Base-by-base conservation (phyloP, 1,284 basidiomycete genomes). In the Rhodotorula mucilaginosa region DNA sequence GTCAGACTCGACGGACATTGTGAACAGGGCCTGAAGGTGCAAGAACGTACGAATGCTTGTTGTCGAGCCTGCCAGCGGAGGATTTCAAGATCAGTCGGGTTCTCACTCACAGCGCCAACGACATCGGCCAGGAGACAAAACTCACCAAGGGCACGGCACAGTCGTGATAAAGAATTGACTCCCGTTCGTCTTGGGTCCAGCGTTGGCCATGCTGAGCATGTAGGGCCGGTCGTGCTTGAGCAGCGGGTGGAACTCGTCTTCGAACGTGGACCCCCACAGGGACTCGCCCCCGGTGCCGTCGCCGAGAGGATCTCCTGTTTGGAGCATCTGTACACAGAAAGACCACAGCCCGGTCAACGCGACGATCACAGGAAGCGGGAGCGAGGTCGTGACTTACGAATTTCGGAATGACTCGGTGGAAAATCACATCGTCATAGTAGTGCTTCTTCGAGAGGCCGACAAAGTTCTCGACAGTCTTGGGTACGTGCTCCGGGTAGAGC, bases 131-230 rank as follows among this genome's bases (percentile, higher is more conserved):
- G 16, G 5, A 2, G 18, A n/a, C 6, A 80, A 56, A 16, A 26
- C 83, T 78, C 70, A 84, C 93, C 94, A 97, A 12, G 94, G 93
- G 8, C 92, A 93, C 18, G 95, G 90, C 3, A 90, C 94, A 3
- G 94, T 97, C 3, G 97, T 99, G 80, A 99, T 95, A 83, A 99
- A 99, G 85, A 99, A 99, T 81, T 99, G 96, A 5, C 90, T 81
- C 15, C 83, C 97, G 80, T 99, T 99, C 54, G 97, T 99, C 66
- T 85, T 85, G 1, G 93, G 89, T 1, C 97, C 96, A 3, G 93
- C 91, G 74, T 99, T 99, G n/a, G 97, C 97, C 94, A 98, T 98
- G 79, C 92, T 94, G 62, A 99, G 85, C n/a, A 92, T 97, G 80
- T 97, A 98, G 1, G 96, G 95, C 70, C 93, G 85, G 81, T 97